These are phyloP conservation scores for Populus davidiana DNA, from an alignment of 345 rosid genomes.

Conservation along the genomic window DNA sequence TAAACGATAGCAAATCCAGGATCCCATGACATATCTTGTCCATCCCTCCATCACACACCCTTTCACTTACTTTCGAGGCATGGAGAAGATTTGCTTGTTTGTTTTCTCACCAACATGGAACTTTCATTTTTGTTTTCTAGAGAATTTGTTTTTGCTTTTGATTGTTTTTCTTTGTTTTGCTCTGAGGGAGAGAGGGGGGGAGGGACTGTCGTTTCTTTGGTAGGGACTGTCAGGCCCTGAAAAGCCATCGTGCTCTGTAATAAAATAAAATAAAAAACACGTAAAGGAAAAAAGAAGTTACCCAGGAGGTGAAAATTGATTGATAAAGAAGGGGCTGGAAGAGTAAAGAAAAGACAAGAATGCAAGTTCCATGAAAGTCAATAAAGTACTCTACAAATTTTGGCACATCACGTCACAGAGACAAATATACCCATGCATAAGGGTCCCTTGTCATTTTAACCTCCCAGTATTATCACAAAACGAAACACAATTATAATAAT, in stretches of 20 bases:
- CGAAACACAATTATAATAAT: too few relatives aligned
- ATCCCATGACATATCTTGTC: conserved; percentile 8
- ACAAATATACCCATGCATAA: conserved; percentile 27
- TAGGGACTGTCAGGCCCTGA: conserved; percentile 41
- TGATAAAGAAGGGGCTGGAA: too few relatives aligned
- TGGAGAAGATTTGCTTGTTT: conserved; percentile 27
- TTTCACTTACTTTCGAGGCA: conserved; percentile 16
- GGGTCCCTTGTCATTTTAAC: neutral
- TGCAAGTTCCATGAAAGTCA: conserved; percentile 31
- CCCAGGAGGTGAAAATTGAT: conserved; percentile 4
- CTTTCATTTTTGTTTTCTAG: conserved; percentile 41
- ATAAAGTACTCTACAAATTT: conserved; percentile 27
- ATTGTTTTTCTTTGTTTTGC: neutral
- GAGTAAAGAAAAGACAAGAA: conserved; percentile 28
- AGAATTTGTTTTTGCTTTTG: conserved; percentile 8
- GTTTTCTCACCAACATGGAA: conserved; percentile 31
- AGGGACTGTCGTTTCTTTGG: conserved; percentile 20
- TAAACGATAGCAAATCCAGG: neutral
- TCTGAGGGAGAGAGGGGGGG: neutral
- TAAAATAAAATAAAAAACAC: conserved; percentile 13
- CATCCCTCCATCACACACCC: neutral
- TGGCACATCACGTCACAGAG: conserved; percentile 18
- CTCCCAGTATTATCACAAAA: neutral
- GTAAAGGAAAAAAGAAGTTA: conserved; percentile 5
- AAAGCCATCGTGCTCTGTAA: conserved; percentile 42